Base-by-base conservation (phyloP, 2,329 filamentous ascomycete species). In the Pseudogymnoascus sp. region DNA sequence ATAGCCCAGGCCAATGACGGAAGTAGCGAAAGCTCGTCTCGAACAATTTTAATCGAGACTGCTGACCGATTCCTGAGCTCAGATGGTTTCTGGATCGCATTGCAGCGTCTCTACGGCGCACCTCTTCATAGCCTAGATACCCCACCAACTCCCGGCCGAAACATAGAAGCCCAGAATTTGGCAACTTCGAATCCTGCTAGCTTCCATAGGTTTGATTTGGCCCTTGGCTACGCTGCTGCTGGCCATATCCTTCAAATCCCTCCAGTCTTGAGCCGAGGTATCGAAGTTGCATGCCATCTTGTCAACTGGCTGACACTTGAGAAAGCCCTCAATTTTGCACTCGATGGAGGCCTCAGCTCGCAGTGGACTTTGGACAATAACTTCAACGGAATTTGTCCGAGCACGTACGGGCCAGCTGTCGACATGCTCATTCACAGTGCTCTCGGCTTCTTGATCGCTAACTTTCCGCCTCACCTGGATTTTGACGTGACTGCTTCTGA, bases 271-370 rank as follows among this genome's bases (percentile, higher is more conserved):
- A 73, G 78, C 52, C 81, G 84, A 37, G 87, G 86, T 37, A 75
- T 88, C 25, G 81, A 85, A 58, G 79, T 88, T 64, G 85, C 85
- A 1, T 77, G 80, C 37, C 78, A 80, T 61, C 77, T 85, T 4
- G 69, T 90, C 43, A 79, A 78, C 64, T 89, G 86, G 86, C 78
- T 84, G 61, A 89, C 83, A 0, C 67, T 89, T 12, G 84, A 88
- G 67, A 78, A 77, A 16, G 83, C 80, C 1, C 72, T 91, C 11
- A 80, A 80, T n/a, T 88, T 88, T 70, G 80, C 80, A 1, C 72
- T 88, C 16, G 75, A 79, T 28, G 78, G 77, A 43, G 76, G 78
- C 12, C 70, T 80, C 23, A 71, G 74, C 62, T 64, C 69, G 9
- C 69, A 72, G 40, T 78, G 75, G 74, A 70, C 64, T 18, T 64